Base-by-base conservation (phyloP, 805 yeast genomes). In the Candida vartiovaarae region DNA sequence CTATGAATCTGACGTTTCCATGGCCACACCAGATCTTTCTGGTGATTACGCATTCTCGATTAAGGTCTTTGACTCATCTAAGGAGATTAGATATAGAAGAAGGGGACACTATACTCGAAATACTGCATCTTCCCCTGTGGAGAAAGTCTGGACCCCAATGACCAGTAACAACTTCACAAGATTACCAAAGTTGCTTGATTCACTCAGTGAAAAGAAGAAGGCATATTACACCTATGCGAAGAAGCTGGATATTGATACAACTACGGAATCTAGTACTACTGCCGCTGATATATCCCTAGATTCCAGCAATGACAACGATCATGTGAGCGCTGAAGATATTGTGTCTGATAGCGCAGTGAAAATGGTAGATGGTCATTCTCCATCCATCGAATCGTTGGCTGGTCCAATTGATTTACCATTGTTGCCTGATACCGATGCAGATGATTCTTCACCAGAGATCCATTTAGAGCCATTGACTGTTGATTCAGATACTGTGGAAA, bases 11-110 rank as follows among this genome's bases (percentile, higher is more conserved):
- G 76, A 70, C 49, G 59, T 74, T 3, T 76, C 82, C 0, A 51
- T 74, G 25, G 80, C 82, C 1, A 70, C 73, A 46, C 80, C 82
- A 0, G 69, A 69, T 40, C 57, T 74, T 5, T 66, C 75, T 23
- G 78, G 74, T 4, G 68, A 71, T 39, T 66, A 65, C 53, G 79
- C 73, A 0, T 78, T 78, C 50, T 62, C 64, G 6, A 63, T 78
- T 28, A 75, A 71, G 49, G 33, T 66, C 23, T 64, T 62, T 51
- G 70, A 66, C 42, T 48, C 57, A 2, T 50, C 56, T 20, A 52
- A 44, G 32, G 56, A 53, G 32, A 30, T 60, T 10, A 57, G 48
- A 31, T 26, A 42, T 11, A 49, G 50, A 36, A 57, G 44, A 52
- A 52, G 43, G 46, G 33, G 33, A 28, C 27, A 26, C 15, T 20